Evolutionary conservation across 2,329 filamentous ascomycete genomes (phyloP).

Genomic region (Byssoonygena ceratinophila): DNA sequence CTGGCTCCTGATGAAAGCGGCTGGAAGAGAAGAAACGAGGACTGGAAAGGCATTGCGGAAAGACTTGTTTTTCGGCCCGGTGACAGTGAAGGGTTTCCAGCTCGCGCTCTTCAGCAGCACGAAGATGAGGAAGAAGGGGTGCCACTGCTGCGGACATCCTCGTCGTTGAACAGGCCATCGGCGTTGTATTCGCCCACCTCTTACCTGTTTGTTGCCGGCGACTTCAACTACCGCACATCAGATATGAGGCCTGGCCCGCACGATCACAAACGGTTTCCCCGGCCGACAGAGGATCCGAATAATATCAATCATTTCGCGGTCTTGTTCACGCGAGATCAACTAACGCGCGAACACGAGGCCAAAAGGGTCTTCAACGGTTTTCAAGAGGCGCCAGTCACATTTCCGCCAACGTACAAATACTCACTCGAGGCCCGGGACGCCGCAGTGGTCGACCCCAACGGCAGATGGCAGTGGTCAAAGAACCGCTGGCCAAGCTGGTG

Average conservation of each 20-base stretch:
- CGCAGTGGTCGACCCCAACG: slow-evolving; percentile 24
- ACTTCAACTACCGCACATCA: slow-evolving; percentile 88
- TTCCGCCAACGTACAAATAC: slow-evolving; percentile 94
- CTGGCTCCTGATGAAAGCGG: slow-evolving; percentile 79
- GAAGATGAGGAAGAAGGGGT: slow-evolving; percentile 24
- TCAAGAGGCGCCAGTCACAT: slow-evolving; percentile 60
- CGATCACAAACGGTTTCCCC: slow-evolving; percentile 52
- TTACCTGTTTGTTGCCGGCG: slow-evolving; percentile 77
- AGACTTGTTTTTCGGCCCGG: slow-evolving; percentile 59
- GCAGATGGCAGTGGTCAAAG: slow-evolving; percentile 61
- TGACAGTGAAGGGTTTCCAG: slow-evolving; percentile 15
- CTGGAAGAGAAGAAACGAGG: slow-evolving; percentile 63
- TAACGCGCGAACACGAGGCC: slow-evolving; percentile 58
- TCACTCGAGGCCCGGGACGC: slow-evolving; percentile 38
- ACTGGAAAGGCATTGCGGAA: slow-evolving; percentile 78
- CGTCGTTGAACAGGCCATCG: slow-evolving; percentile 20
- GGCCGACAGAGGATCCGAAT: slow-evolving; percentile 40
- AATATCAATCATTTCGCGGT: slow-evolving; percentile 54
- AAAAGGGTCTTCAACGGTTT: slow-evolving; percentile 68
- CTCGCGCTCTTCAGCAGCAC: slow-evolving; percentile 4
- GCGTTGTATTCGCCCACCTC: slow-evolving; percentile 62
- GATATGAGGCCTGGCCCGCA: slow-evolving; percentile 51
- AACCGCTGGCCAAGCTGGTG: slow-evolving; percentile 91
- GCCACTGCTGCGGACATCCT: slow-evolving; percentile 24
- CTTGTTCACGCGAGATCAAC: slow-evolving; percentile 67